phyloP scores from a whole-genome alignment of 2,329 filamentous ascomycete genomes.

The Gnomoniopsis smithogilvyi region DNA sequence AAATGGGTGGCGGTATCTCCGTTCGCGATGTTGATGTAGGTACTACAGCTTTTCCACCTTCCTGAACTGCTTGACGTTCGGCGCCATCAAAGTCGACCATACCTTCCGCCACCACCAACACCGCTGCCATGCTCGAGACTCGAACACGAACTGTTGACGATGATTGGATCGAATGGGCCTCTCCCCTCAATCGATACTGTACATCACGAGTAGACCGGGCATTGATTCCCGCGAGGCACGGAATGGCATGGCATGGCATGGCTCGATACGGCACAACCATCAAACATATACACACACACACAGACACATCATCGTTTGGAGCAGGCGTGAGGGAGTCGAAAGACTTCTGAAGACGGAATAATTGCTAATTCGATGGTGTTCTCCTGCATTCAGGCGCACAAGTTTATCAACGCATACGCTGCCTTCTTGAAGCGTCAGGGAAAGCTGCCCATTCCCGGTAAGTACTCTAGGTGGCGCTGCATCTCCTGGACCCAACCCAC shows the following conservation, averaged over 20 bases:
- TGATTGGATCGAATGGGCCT: background rate
- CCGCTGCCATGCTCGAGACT: background rate
- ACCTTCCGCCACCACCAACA: background rate
- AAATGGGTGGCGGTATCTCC: conserved; percentile 74
- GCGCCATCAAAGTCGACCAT: background rate
- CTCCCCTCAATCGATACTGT: conserved; percentile 6
- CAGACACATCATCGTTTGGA: conserved; percentile 35
- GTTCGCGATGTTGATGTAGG: conserved; percentile 86
- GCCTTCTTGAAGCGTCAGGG: conserved; percentile 92
- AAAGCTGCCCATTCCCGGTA: conserved; percentile 88
- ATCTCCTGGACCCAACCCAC: background rate
- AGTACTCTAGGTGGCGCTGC: conserved; percentile 31
- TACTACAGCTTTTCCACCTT: conserved; percentile 33
- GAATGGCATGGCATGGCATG: too few relatives aligned
- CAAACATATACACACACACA: too few relatives aligned
- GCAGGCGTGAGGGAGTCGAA: conserved; percentile 72
- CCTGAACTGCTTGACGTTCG: conserved; percentile 13
- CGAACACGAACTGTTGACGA: conserved; percentile 11
- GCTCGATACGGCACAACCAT: conserved; percentile 21
- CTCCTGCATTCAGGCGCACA: conserved; percentile 64
- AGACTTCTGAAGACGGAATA: conserved; percentile 73
- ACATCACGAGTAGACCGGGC: conserved; percentile 15
- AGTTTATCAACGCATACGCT: conserved; percentile 84
- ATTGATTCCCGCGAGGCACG: conserved; percentile 23
- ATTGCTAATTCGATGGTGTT: conserved; percentile 57